phyloP scores from a whole-genome alignment of 2,329 filamentous ascomycete genomes.

The Aureobasidium vineae region DNA sequence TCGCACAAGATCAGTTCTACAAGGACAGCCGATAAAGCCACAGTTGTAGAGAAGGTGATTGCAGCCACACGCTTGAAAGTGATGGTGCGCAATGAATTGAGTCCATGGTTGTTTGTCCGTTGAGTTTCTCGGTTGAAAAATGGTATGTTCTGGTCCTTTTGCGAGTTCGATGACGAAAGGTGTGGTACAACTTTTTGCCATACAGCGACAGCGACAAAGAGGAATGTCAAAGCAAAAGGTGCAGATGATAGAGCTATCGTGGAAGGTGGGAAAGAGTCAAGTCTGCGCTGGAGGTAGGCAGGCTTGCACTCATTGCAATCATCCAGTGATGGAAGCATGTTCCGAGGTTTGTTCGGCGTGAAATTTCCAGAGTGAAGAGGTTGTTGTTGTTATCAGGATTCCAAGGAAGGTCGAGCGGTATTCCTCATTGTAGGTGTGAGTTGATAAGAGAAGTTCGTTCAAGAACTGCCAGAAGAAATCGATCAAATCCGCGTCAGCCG shows the following conservation, averaged over 20 bases:
- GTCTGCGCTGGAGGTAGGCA: slow-evolving; percentile 46
- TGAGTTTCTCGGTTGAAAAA: slow-evolving; percentile 53
- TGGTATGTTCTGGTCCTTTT: slow-evolving; percentile 60
- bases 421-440: not conserved
- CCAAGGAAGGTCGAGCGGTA: too few species aligned
- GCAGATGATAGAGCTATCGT: slow-evolving; percentile 59
- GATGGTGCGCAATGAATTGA: slow-evolving; percentile 30
- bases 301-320: slow-evolving; percentile 60
- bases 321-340: slow-evolving; percentile 33
- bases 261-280: slow-evolving; percentile 47
- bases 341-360: not conserved
- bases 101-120: slow-evolving; percentile 45
- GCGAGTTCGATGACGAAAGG: slow-evolving; percentile 56
- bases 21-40: slow-evolving; percentile 73
- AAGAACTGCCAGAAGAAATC: not conserved
- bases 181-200: slow-evolving; percentile 69
- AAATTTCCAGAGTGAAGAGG: not conserved
- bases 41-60: slow-evolving; percentile 70
- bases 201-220: slow-evolving; percentile 60
- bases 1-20: slow-evolving; percentile 81
- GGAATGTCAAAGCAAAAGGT: slow-evolving; percentile 70
- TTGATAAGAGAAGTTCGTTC: not conserved
- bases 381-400: not conserved
- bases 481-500: slow-evolving; percentile 19
- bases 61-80: slow-evolving; percentile 42